Evolutionary conservation across 2,329 filamentous ascomycete species (phyloP).

Genomic region (Sporothrix brunneoviolacea): DNA sequence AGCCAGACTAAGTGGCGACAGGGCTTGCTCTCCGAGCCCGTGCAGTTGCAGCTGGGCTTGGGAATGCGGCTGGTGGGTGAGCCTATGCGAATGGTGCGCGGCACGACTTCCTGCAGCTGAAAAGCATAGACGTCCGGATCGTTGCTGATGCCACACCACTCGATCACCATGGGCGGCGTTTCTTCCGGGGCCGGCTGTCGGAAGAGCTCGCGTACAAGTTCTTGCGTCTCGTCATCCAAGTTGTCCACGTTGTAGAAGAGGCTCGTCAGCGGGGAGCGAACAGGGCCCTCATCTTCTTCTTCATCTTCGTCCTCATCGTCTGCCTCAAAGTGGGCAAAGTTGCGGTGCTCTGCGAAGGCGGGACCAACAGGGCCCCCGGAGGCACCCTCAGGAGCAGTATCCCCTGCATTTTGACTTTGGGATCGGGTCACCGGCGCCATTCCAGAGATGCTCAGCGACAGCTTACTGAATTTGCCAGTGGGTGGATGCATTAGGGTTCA

Average conservation of each 20-base stretch:
- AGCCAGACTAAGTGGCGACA: constrained; percentile 51
- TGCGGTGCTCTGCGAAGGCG: too few relatives aligned
- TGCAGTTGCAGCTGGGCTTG: constrained; percentile 42
- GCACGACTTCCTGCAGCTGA: constrained; percentile 48
- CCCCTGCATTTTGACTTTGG: not conserved
- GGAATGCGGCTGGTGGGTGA: constrained; percentile 33
- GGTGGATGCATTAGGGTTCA: constrained; percentile 13
- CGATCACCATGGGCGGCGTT: constrained; percentile 42
- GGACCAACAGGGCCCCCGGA: too few relatives aligned
- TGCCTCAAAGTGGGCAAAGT: not conserved
- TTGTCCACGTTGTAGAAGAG: constrained; percentile 27
- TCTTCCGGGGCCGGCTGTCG: constrained; percentile 26
- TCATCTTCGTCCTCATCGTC: constrained; percentile 7
- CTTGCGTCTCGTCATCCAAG: constrained; percentile 23
- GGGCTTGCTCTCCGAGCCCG: constrained; percentile 24
- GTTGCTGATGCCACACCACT: constrained; percentile 37
- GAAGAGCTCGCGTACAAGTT: constrained; percentile 37
- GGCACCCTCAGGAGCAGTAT: not conserved
- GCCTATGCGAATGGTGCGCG: constrained; percentile 45
- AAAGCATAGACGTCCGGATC: constrained; percentile 45
- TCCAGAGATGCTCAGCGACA: constrained; percentile 8
- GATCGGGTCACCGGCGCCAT: constrained; percentile 19
- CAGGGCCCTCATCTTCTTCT: constrained; percentile 26
- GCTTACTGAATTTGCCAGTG: constrained; percentile 10
- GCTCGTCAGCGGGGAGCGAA: constrained; percentile 30